A percentile compares a stretch with the other conserved stretches of the same genome.
Evolutionary conservation across 208 protist species (phyloP).

Genomic region (Trypanosoma avium): DNA sequence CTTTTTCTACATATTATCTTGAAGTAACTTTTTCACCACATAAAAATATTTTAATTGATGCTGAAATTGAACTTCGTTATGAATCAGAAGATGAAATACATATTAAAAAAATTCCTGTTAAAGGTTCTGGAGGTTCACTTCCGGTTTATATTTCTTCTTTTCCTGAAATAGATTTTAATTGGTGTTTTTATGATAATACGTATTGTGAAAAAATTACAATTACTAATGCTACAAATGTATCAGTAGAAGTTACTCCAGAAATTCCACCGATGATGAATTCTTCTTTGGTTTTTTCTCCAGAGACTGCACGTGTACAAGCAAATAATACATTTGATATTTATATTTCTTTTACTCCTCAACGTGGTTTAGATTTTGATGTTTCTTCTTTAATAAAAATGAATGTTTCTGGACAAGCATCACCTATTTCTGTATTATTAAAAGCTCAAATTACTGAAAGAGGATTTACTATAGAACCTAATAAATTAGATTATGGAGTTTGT

Average conservation of each 20-base stretch:
- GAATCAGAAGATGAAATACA: conserved; percentile 24
- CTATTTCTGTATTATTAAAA: conserved; percentile 33
- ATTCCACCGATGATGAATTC: conserved; percentile 20
- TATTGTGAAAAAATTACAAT: conserved; percentile 75
- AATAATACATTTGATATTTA: conserved; percentile 41
- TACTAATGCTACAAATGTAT: conserved; percentile 60
- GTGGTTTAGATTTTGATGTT: conserved; percentile 15
- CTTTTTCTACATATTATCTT: conserved; percentile 42
- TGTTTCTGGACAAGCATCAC: conserved; percentile 45
- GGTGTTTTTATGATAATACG: conserved; percentile 71
- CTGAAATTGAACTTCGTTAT: conserved; percentile 53
- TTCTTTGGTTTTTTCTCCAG: conserved; percentile 29
- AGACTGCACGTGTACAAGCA: conserved; percentile 45
- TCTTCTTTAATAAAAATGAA: conserved; percentile 26
- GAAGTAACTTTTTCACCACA: conserved; percentile 58
- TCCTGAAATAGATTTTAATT: conserved; percentile 59
- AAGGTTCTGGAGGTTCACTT: conserved; percentile 45
- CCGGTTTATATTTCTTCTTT: conserved; percentile 68
- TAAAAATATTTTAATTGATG: conserved; percentile 32
- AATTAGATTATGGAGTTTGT: conserved; percentile 32
- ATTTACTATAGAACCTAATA: conserved; percentile 24
- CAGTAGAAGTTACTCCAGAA: conserved; percentile 36
- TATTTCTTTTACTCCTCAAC: conserved; percentile 35
- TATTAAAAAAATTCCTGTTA: conserved; percentile 37
- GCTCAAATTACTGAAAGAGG: conserved; percentile 38